Evolutionary conservation across 306 rosid genomes (phyloP).

Genomic region (Vicia sativa): DNA sequence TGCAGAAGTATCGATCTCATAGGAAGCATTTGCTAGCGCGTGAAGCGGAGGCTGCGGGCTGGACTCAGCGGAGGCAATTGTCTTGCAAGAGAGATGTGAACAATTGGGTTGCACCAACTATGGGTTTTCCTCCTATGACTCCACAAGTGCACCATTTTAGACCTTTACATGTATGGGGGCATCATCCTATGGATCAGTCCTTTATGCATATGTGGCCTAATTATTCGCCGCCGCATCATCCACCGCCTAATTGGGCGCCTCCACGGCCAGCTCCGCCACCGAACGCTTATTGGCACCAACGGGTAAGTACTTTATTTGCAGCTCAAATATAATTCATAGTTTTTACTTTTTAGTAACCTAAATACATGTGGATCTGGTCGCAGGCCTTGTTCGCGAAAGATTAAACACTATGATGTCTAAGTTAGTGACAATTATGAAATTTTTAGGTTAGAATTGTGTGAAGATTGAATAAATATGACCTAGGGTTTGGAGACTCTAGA

Average conservation of each 20-base stretch:
- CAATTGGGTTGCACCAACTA: slow-evolving; percentile 77
- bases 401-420: too few relatives aligned
- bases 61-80: slow-evolving; percentile 79
- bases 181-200: slow-evolving; percentile 70
- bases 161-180: slow-evolving; percentile 98
- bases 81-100: slow-evolving; percentile 56
- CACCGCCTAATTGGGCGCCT: slow-evolving; percentile 44
- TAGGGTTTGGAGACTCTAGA: too few relatives aligned
- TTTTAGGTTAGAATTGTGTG: too few relatives aligned
- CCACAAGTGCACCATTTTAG: slow-evolving; percentile 62
- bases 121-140: slow-evolving; percentile 78
- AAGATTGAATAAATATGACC: too few relatives aligned
- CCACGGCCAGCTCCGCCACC: slow-evolving; percentile 46
- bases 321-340: too few relatives aligned
- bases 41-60: slow-evolving; percentile 93
- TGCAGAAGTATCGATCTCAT: slow-evolving; percentile 90
- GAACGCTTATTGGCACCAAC: slow-evolving; percentile 72
- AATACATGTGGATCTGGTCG: too few relatives aligned
- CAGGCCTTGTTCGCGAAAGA: too few relatives aligned
- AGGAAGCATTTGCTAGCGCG: slow-evolving; percentile 89
- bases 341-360: too few relatives aligned
- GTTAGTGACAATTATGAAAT: too few relatives aligned
- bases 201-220: slow-evolving; percentile 72
- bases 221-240: slow-evolving; percentile 49
- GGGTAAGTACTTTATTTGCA: slow-evolving; percentile 23